Evolutionary conservation across 768 basidiomycete genomes (phyloP).

Genomic region (Butyriboletus loyo): DNA sequence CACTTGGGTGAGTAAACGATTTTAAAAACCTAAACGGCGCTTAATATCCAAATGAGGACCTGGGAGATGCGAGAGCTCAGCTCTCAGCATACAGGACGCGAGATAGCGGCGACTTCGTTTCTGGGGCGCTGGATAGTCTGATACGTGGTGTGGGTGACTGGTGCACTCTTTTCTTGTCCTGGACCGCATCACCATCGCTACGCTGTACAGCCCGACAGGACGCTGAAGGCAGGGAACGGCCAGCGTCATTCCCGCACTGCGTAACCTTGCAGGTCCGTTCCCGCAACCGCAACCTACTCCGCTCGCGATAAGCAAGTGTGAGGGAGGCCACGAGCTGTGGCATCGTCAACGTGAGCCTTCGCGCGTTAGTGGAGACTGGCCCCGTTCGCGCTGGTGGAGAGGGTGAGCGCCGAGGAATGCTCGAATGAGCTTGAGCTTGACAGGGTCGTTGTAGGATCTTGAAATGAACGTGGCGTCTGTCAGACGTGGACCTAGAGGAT

Average conservation of each 20-base stretch:
- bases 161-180: conserved; percentile 3
- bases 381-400: conserved; percentile 22
- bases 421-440: conserved; percentile 2
- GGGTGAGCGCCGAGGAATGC: conserved; percentile 22
- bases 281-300: conserved; percentile 17
- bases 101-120: conserved; percentile 28
- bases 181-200: background rate
- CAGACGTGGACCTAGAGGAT: background rate
- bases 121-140: conserved; percentile 14
- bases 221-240: conserved; percentile 6
- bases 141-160: background rate
- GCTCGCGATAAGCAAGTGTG: conserved; percentile 26
- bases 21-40: background rate
- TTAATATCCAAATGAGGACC: background rate
- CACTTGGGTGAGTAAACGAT: background rate
- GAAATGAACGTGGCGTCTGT: conserved; percentile 25
- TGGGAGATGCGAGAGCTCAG: conserved; percentile 15
- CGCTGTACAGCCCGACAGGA: conserved; percentile 2
- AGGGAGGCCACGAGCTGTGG: conserved; percentile 32
- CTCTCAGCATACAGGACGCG: conserved; percentile 16
- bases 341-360: conserved; percentile 24
- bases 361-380: conserved; percentile 1
- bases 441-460: conserved; percentile 6
- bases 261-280: conserved; percentile 8
- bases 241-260: conserved; percentile 8